These are phyloP conservation scores for Penicillium lividum DNA, from an alignment of 495 filamentous ascomycete genomes.

Conservation along the genomic window DNA sequence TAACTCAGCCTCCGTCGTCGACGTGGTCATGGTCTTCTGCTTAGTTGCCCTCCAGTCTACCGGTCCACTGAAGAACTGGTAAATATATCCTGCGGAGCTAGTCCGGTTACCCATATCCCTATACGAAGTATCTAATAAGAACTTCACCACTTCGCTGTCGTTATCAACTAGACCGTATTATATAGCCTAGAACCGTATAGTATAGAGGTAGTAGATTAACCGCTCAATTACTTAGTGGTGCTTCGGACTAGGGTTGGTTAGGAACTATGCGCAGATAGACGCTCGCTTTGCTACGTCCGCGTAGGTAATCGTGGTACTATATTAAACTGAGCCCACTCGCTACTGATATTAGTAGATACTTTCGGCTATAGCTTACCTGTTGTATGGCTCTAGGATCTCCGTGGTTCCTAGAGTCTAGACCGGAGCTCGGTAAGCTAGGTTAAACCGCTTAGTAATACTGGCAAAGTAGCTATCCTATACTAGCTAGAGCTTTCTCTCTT, in stretches of 20 bases:
- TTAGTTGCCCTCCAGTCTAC: no score
- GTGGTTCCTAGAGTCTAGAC: not conserved
- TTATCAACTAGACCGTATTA: no score
- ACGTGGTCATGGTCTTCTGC: no score
- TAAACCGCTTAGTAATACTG: constrained; percentile 11
- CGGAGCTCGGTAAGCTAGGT: not conserved
- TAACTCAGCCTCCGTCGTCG: no score
- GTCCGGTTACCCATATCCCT: constrained; percentile 13
- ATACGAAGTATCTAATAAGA: constrained; percentile 20
- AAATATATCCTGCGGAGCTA: no score
- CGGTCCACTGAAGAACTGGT: no score
- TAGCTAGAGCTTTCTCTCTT: no score
- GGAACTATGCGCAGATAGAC: constrained; percentile 17
- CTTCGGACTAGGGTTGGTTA: constrained; percentile 19
- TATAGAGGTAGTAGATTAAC: constrained; percentile 20
- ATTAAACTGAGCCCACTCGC: constrained; percentile 29
- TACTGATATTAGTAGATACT: constrained; percentile 23
- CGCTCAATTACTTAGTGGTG: constrained; percentile 16
- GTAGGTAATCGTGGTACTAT: constrained; percentile 24
- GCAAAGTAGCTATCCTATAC: constrained; percentile 22
- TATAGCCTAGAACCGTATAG: constrained; percentile 7
- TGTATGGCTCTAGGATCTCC: not conserved
- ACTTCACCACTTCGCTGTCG: not conserved
- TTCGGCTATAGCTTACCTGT: not conserved
- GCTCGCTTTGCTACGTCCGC: constrained; percentile 20